Evolutionary conservation across 2,329 filamentous ascomycete genomes (phyloP), one percentile per base, ranked within the genome.

Genomic region (Raffaelea arxii): DNA sequence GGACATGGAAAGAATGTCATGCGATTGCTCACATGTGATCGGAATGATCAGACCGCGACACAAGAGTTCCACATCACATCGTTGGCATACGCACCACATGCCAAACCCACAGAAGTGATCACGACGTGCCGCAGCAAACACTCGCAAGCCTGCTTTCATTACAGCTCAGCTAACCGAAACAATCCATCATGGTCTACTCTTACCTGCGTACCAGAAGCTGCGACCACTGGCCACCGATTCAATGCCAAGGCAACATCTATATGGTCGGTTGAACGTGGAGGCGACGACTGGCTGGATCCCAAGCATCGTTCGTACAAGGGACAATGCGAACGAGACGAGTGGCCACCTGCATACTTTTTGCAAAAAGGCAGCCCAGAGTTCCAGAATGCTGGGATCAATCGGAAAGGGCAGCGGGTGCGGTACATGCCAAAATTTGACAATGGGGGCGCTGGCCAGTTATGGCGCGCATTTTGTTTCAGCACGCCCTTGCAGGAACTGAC

Each of bases 311-410:
- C n/a, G n/a, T n/a, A n/a, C n/a, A n/a, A n/a, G n/a, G n/a, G n/a
- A n/a, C n/a, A n/a, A n/a, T n/a, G n/a, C n/a, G n/a, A n/a, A n/a
- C n/a, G n/a, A n/a, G 48, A 52, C 48, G 50, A 50, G 43, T 49
- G 44, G 25, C 50, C 50, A 16, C 48, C 48, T 2, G 35, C 42
- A 10, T 47, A 50, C 18, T 16, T 52, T 12, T 23, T 50, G 4
- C 36, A 62, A 40, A 58, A 60, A 3, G 57, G 52, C 14, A 65
- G 66, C 38, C 43, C 46, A 22, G 46, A 25, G 4, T 41, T 32
- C 19, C 5, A 41, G 14, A 43, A 50, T 9, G 24, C 45, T 4
- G 50, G 50, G n/a, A n/a, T n/a, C 4, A 32, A 48, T 32, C 41
- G 41, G 6, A 23, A 14, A 19, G 48, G 50, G 43, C 48, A 52